Conservation (phyloP, 2,329 filamentous ascomycete genomes). For the Apiospora hydei region DNA sequence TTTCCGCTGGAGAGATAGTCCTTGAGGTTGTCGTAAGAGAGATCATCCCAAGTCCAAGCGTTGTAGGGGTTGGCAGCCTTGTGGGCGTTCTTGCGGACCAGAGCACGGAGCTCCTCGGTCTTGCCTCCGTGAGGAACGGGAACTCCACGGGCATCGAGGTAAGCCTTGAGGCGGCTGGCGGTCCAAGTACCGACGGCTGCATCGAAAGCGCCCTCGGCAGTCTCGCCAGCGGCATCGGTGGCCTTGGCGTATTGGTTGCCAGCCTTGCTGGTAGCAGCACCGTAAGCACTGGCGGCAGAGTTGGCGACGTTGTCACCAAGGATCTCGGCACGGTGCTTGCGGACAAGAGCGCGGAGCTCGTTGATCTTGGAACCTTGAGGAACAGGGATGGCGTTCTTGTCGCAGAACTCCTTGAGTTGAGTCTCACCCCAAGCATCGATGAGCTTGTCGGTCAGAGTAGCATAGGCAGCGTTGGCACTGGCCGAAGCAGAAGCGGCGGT, state of each 20-base stretch:
- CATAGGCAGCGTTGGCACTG: conserved; percentile 73
- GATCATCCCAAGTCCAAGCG: conserved; percentile 82
- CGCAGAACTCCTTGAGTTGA: conserved; percentile 89
- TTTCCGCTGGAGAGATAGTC: conserved; percentile 60
- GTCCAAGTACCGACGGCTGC: conserved; percentile 70
- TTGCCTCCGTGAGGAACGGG: conserved; percentile 76
- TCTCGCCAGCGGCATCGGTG: conserved; percentile 70
- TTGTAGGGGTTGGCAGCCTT: conserved; percentile 72
- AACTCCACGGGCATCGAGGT: conserved; percentile 79
- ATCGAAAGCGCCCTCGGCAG: conserved; percentile 72
- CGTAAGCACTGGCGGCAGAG: conserved; percentile 67
- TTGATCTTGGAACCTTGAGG: conserved; percentile 92
- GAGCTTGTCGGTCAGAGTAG: conserved; percentile 80
- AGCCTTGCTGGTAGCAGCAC: conserved; percentile 77
- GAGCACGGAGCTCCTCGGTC: conserved; percentile 75
- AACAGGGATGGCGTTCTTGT: conserved; percentile 87
- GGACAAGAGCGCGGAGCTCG: conserved; percentile 87
- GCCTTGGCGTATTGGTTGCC: conserved; percentile 80
- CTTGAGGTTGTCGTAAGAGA: conserved; percentile 75
- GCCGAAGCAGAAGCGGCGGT: conserved; percentile 66
- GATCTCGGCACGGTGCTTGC: conserved; percentile 81
- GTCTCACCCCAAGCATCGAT: conserved; percentile 90
- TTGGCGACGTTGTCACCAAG: conserved; percentile 69
- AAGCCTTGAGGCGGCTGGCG: conserved; percentile 78
- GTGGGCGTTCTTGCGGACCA: conserved; percentile 77